Percentiles rank a stretch among this genome's conserved stretches.
phyloP scores from a whole-genome alignment of 176 grass and related monocot genomes.

The Hsuehochloa calcarea region DNA sequence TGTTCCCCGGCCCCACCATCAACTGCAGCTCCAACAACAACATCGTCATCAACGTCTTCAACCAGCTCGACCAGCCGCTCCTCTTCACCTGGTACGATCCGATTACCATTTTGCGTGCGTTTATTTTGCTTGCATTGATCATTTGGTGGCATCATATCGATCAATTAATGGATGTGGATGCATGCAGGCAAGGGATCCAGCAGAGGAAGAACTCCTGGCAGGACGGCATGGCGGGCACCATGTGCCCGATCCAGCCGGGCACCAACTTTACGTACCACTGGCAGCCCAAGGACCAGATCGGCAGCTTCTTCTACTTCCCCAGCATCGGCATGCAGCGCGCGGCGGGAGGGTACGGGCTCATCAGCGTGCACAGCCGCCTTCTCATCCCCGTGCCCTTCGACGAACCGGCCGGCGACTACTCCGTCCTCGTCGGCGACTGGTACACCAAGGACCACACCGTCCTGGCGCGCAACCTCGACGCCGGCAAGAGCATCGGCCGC shows the following conservation, averaged over 20 bases:
- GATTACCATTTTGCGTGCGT: neutral
- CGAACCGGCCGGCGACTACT: constrained; percentile 60
- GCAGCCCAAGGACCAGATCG: constrained; percentile 96
- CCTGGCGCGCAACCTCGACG: constrained; percentile 57
- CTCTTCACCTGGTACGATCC: constrained; percentile 68
- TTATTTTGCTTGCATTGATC: neutral
- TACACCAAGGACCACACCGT: constrained; percentile 73
- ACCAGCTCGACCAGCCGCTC: constrained; percentile 77
- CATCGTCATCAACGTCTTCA: constrained; percentile 87
- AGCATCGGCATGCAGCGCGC: constrained; percentile 77
- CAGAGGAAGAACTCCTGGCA: constrained; percentile 93
- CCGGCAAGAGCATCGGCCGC: constrained; percentile 60
- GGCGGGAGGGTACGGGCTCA: constrained; percentile 65
- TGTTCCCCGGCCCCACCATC: constrained; percentile 84
- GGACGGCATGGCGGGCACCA: constrained; percentile 73
- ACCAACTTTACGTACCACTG: constrained; percentile 87
- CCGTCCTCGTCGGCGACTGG: constrained; percentile 70
- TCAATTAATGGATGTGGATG: neutral
- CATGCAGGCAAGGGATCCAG: constrained; percentile 84
- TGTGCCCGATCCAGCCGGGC: constrained; percentile 77
- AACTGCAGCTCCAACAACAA: constrained; percentile 96
- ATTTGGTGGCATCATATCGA: neutral
- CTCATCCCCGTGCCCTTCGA: constrained; percentile 90
- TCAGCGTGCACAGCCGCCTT: constrained; percentile 76
- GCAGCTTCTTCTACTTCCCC: constrained; percentile 94